phyloP scores from a whole-genome alignment of 148 eudicot species.

The Simmondsia chinensis region DNA sequence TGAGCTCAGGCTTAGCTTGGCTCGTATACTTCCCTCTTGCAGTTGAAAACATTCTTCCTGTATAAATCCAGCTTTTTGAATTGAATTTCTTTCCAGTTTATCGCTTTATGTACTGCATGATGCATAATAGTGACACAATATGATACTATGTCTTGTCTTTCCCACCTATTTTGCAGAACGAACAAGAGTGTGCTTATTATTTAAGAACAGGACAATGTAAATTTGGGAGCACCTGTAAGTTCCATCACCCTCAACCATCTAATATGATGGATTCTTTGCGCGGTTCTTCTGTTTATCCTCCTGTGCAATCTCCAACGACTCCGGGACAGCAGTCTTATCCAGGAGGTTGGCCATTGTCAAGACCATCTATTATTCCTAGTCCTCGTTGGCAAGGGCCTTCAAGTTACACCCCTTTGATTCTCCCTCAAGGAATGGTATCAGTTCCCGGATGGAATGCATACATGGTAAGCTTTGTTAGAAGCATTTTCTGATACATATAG shows the following conservation, averaged over 20 bases:
- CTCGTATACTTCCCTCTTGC: no score
- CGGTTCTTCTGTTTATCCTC: slow-evolving; percentile 83
- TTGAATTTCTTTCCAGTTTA: no score
- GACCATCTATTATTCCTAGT: slow-evolving; percentile 62
- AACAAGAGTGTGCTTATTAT: slow-evolving; percentile 81
- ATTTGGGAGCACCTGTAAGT: slow-evolving; percentile 90
- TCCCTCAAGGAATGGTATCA: slow-evolving; percentile 81
- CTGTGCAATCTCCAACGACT: slow-evolving; percentile 68
- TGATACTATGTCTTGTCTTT: background rate
- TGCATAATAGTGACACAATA: no score
- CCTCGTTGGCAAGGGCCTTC: slow-evolving; percentile 94
- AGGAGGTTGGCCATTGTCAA: slow-evolving; percentile 71
- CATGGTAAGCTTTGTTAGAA: slow-evolving; percentile 49
- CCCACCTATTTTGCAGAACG: slow-evolving; percentile 34
- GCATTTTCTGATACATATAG: no score
- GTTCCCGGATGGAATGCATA: slow-evolving; percentile 84
- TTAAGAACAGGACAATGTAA: slow-evolving; percentile 94
- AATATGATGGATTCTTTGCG: slow-evolving; percentile 56
- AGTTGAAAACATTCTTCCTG: no score
- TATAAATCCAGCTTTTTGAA: no score
- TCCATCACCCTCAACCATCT: slow-evolving; percentile 94
- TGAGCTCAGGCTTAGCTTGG: no score
- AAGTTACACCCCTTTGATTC: slow-evolving; percentile 63
- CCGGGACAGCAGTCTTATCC: slow-evolving; percentile 78
- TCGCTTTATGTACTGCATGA: no score